Conservation (phyloP, 495 filamentous ascomycete species). For the Aspergillus incahuasiensis region DNA sequence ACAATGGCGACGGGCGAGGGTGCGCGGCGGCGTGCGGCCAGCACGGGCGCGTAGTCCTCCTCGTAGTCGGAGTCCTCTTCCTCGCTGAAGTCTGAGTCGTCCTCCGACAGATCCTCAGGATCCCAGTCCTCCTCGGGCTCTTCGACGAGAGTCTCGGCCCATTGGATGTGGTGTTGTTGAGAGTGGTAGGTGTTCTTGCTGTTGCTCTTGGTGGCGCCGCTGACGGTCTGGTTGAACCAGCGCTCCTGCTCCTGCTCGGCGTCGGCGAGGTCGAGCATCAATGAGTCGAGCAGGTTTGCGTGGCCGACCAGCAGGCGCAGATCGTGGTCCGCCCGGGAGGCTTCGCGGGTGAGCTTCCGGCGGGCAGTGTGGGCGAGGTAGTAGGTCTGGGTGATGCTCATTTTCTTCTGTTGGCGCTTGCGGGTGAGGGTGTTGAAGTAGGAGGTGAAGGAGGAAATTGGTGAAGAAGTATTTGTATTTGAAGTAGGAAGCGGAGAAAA, state of each 20-base stretch:
- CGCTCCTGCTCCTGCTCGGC: conserved; percentile 94
- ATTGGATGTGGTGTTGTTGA: conserved; percentile 79
- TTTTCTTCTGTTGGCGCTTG: conserved; percentile 62
- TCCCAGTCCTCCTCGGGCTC: conserved; percentile 70
- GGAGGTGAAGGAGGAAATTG: conserved; percentile 21
- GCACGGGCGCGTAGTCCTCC: conserved; percentile 45
- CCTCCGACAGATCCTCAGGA: conserved; percentile 54
- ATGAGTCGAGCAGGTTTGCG: conserved; percentile 92
- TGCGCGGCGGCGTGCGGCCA: conserved; percentile 27
- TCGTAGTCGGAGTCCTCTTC: conserved; percentile 50
- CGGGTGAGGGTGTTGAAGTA: conserved; percentile 34
- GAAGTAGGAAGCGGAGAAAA: conserved; percentile 14
- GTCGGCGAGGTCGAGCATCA: conserved; percentile 93
- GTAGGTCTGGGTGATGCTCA: conserved; percentile 97
- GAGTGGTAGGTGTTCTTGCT: conserved; percentile 47
- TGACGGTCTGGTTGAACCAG: conserved; percentile 96
- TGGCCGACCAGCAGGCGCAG: conserved; percentile 91
- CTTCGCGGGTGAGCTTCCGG: conserved; percentile 89
- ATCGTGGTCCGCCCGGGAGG: conserved; percentile 85
- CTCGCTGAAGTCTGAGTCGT: conserved; percentile 45
- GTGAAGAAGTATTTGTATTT: conserved; percentile 3
- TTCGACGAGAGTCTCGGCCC: conserved; percentile 75
- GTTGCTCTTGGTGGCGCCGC: conserved; percentile 56
- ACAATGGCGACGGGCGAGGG: conserved; percentile 34
- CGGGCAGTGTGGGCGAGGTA: conserved; percentile 94